Evolutionary conservation across 176 grass and related monocot genomes (phyloP), one percentile per base, ranked within the genome.

Genomic region (Otatea glauca): DNA sequence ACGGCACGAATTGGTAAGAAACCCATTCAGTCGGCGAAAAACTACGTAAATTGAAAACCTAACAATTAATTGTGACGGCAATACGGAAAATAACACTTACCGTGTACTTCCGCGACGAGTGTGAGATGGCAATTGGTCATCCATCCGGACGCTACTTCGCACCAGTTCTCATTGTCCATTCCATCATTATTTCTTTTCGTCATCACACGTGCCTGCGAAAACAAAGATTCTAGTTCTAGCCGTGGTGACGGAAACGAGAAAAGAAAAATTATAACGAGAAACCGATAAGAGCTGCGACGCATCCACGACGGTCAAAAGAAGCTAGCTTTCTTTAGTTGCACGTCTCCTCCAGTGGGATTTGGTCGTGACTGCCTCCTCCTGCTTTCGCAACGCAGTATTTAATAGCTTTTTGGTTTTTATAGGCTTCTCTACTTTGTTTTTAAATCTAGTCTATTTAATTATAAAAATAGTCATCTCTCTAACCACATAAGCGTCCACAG

Each of bases 231-330:
- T 50, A 63, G 29, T n/a, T 11, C 49, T 13, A 13, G 67, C 53
- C 68, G 4, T 0, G 32, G 16, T 9, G 42, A 50, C 11, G 7
- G 23, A 18, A n/a, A 35, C 5, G 0, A 18, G 8, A 23, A 25
- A 50, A 18, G 6, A 17, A 37, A 16, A 38, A 20, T 21, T 21
- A 43, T 56, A 54, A 45, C 1, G 21, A 61, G 15, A 67, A 29
- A 29, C 60, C 4, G 38, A 72, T 63, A 24, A 7, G 48, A 54
- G 32, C 9, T 27, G 59, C 44, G n/a, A 59, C 50, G 38, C 75
- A 50, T 72, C 51, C 82, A 81, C 4, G 77, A 0, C 49, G 88
- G 84, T 79, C 84, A 86, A 86, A 86, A 90, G 79, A 79, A 72
- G 73, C 72, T 25, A 24, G 8, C 58, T 73, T 83, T 53, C 72